Evolutionary conservation across 768 basidiomycete genomes (phyloP).

Genomic region (Trametes maxima): DNA sequence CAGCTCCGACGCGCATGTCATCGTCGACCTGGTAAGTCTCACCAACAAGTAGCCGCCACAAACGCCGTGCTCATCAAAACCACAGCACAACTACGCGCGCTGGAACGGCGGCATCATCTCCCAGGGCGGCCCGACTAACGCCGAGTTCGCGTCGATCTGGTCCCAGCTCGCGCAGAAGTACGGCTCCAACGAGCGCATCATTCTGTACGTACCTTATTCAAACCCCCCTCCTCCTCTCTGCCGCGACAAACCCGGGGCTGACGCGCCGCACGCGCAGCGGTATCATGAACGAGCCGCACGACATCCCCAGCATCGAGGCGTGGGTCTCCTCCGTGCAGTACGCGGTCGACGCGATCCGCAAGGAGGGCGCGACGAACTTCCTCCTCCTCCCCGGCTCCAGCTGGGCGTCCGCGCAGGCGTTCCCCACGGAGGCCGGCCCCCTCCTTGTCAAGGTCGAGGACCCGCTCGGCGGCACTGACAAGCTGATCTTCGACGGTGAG

Average conservation of each 20-base stretch:
- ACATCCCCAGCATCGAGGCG: constrained; percentile 38
- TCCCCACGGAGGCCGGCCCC: constrained; percentile 44
- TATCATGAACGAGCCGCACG: constrained; percentile 54
- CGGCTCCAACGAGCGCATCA: constrained; percentile 37
- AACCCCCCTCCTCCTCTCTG: constrained; percentile 29
- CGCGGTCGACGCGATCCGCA: constrained; percentile 45
- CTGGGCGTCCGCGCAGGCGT: constrained; percentile 42
- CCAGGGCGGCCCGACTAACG: constrained; percentile 46
- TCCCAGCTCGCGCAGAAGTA: constrained; percentile 43
- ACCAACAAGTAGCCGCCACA: not conserved
- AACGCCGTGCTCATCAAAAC: too few species aligned
- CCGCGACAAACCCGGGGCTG: not conserved
- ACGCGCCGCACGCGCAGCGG: constrained; percentile 24
- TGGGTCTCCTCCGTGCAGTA: constrained; percentile 42
- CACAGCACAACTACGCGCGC: constrained; percentile 59
- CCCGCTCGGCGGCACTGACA: constrained; percentile 40
- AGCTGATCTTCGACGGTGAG: constrained; percentile 46
- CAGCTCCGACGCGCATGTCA: constrained; percentile 45
- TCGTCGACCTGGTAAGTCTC: constrained; percentile 47
- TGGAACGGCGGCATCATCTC: constrained; percentile 51
- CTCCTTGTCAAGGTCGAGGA: constrained; percentile 45
- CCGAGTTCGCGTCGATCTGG: constrained; percentile 45
- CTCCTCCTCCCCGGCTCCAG: constrained; percentile 48
- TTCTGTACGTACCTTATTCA: constrained; percentile 29
- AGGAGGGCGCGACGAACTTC: constrained; percentile 44